phyloP scores from a whole-genome alignment of 257 asterid genomes.

The Buddleja alternifolia region DNA sequence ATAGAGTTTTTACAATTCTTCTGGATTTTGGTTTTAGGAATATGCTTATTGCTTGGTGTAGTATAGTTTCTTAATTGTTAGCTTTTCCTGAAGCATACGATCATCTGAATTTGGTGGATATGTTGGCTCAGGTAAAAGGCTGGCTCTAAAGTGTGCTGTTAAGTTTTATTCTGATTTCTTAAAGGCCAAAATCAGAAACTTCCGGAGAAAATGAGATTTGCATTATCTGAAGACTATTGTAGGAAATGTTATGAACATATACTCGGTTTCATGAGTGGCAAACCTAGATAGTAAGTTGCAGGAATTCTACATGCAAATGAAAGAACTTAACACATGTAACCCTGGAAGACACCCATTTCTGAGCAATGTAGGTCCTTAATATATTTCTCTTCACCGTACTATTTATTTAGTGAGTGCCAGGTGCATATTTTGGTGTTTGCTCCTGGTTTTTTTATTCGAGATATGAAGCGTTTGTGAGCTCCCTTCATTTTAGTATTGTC shows the following conservation, averaged over 20 bases:
- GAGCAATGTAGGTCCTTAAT: not conserved
- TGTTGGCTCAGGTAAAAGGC: not conserved
- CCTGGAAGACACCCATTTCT: not conserved
- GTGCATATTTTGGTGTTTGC: not conserved
- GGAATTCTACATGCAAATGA: conserved; percentile 12
- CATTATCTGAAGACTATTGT: conserved; percentile 6
- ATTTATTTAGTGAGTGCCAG: not conserved
- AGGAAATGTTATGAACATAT: conserved; percentile 6
- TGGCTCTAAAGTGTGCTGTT: conserved; percentile 17
- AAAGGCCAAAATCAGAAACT: not conserved
- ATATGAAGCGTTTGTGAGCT: conserved; percentile 8
- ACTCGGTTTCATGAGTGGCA: not conserved
- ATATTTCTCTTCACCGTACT: not conserved
- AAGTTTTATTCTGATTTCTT: not conserved
- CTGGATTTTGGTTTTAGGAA: not conserved
- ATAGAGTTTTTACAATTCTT: not conserved
- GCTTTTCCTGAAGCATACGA: conserved; percentile 12
- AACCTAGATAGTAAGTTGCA: conserved; percentile 3
- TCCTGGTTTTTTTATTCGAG: not conserved
- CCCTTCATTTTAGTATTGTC: not conserved
- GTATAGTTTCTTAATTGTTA: not conserved
- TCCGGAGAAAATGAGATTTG: conserved; percentile 12
- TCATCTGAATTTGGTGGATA: not conserved
- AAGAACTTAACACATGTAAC: not conserved
- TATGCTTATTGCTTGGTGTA: not conserved